Conservation (phyloP, 73 alveolate genomes). For the Paramecium sexaurelia region DNA sequence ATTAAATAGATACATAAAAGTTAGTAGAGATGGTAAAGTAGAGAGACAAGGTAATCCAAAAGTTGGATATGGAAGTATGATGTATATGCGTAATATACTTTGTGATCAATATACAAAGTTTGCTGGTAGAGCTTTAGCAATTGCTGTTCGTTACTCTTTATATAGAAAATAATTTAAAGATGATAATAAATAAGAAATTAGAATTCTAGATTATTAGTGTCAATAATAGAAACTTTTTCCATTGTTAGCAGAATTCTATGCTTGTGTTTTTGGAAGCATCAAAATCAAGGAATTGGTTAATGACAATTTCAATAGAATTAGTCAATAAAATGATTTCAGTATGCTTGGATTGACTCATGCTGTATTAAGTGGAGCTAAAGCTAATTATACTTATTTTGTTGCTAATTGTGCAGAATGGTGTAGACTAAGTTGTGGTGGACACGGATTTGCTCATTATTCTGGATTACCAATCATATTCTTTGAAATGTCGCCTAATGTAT, state of each 20-base stretch:
- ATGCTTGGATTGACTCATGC: slow-evolving; percentile 70
- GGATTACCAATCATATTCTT: slow-evolving; percentile 71
- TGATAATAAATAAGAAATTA: slow-evolving; percentile 71
- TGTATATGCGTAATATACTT: slow-evolving; percentile 61
- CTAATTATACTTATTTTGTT: slow-evolving; percentile 69
- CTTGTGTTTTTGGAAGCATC: slow-evolving; percentile 68
- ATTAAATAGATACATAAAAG: slow-evolving; percentile 77
- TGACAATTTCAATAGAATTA: slow-evolving; percentile 59
- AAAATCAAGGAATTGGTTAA: slow-evolving; percentile 41
- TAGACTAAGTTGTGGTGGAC: slow-evolving; percentile 92
- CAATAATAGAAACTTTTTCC: slow-evolving; percentile 75
- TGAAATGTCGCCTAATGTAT: slow-evolving; percentile 51
- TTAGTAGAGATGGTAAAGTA: slow-evolving; percentile 79
- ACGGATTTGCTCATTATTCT: slow-evolving; percentile 83
- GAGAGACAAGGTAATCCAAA: slow-evolving; percentile 64
- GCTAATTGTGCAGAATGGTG: slow-evolving; percentile 72
- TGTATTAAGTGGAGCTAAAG: slow-evolving; percentile 77
- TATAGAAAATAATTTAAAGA: slow-evolving; percentile 82
- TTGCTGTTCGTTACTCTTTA: slow-evolving; percentile 82
- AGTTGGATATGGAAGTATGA: slow-evolving; percentile 80
- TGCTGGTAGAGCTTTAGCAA: slow-evolving; percentile 70
- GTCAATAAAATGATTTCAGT: slow-evolving; percentile 66
- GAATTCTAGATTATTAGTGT: slow-evolving; percentile 83
- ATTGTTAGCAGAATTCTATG: slow-evolving; percentile 72
- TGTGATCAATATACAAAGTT: slow-evolving; percentile 49